Evolutionary conservation across 495 filamentous ascomycete species (phyloP), one percentile per base, ranked within the genome.

Genomic region (Xylaria longipes): DNA sequence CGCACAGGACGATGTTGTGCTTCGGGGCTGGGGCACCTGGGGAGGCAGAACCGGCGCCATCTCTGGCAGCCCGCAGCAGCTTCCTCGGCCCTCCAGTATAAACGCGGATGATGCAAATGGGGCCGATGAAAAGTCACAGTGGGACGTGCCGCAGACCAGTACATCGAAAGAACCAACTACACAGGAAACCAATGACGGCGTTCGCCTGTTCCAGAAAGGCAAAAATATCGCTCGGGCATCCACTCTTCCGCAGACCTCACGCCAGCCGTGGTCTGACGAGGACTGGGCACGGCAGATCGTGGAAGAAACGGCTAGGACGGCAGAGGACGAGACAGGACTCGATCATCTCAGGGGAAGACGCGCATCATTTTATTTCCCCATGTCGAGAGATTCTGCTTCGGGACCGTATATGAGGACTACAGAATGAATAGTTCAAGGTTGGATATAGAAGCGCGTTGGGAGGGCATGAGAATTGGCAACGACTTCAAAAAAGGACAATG

Each of bases 261-360:
- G 61, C 61, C 61, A 64, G 29, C 37, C 61, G 17, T 64, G 37
- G 61, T 41, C 37, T 25, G 11, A 45, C 37, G 61, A 27, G 17
- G 61, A 45, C n/a, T 64, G 37, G 61, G 61, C 61, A 45, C 61
- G n/a, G 41, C 35, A 64, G 61, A 17, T 64, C 17, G 20, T 64
- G 61, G 37, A 64, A 11, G 62, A 65, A n/a, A 48, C 62, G 12
- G 41, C 22, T 25, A 12, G 14, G 14, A 33, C 20, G 37, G 62
- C 12, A 9, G 39, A 33, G 62, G 33, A 61, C 12, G 20, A 25
- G 33, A 41, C 15, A 41, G 14, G 33, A 33, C 57, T 61, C 17
- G 57, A n/a, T 31, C n/a, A n/a, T 22, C 31, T 20, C 11, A n/a
- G 15, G 27, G 54, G 14, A n/a, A 33, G 54, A 58, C 29, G 54